phyloP scores from a whole-genome alignment of 2,329 filamentous ascomycete species.

The Colletotrichum tabaci region DNA sequence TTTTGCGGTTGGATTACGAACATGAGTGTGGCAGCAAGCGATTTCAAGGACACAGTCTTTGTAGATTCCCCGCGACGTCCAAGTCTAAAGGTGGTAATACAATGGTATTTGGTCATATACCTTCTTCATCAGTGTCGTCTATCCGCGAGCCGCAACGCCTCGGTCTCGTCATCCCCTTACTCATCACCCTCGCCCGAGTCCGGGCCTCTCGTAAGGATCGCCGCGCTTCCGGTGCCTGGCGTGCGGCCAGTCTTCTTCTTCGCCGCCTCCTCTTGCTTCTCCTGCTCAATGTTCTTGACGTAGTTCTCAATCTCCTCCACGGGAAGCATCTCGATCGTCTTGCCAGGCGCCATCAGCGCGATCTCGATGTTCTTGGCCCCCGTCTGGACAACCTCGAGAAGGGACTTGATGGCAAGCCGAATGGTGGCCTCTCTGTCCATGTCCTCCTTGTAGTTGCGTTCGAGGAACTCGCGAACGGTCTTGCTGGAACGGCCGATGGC shows the following conservation, averaged over 20 bases:
- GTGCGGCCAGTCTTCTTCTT: conserved; percentile 92
- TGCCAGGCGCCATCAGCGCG: conserved; percentile 95
- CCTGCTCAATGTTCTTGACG: conserved; percentile 98
- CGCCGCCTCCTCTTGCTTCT: conserved; percentile 98
- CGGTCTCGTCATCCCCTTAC: conserved; percentile 41
- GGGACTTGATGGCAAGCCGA: conserved; percentile 96
- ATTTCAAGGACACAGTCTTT: conserved; percentile 37
- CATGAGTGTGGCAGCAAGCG: conserved; percentile 32
- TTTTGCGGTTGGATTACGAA: conserved; percentile 23
- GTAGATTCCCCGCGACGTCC: conserved; percentile 42
- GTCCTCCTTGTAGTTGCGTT: conserved; percentile 98
- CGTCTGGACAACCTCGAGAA: conserved; percentile 97
- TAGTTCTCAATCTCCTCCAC: conserved; percentile 97
- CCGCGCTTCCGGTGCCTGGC: conserved; percentile 78
- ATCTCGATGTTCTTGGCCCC: conserved; percentile 99
- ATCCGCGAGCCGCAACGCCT: conserved; percentile 39
- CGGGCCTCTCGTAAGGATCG: conserved; percentile 79
- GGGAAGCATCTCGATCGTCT: conserved; percentile 92
- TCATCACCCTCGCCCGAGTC: conserved; percentile 55
- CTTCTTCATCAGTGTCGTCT: conserved; percentile 42
- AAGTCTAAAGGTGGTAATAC: conserved; percentile 56
- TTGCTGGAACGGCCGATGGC: conserved; percentile 98
- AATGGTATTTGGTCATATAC: conserved; percentile 48
- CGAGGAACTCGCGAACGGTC: conserved; percentile 98
- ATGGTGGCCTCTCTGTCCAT: conserved; percentile 98